phyloP scores from a whole-genome alignment of 371 early-diverging fungal species.

The Basidiobolus heterosporus region DNA sequence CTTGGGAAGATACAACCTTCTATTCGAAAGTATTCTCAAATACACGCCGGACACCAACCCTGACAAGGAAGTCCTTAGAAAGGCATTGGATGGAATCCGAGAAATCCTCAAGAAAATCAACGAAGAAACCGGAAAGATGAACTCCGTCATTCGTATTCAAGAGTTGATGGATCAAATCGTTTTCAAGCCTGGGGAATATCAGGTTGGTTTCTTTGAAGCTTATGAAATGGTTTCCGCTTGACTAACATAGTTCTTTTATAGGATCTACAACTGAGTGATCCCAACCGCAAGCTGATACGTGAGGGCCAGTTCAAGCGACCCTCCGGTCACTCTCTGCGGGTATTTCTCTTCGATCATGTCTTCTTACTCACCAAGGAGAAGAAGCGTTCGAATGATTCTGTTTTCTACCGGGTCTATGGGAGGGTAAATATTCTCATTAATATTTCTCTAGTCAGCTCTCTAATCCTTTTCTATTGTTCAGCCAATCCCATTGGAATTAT shows the following conservation, averaged over 20 bases:
- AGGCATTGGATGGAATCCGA: conserved; percentile 42
- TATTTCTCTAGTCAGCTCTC: too few relatives aligned
- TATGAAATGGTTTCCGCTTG: too few relatives aligned
- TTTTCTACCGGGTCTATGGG: too few relatives aligned
- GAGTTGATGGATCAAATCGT: conserved; percentile 29
- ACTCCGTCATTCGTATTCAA: conserved; percentile 51
- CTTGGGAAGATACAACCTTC: conserved; percentile 71
- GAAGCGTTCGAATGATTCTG: neutral
- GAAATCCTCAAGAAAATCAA: conserved; percentile 60
- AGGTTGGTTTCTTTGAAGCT: too few relatives aligned
- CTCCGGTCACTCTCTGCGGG: conserved; percentile 13
- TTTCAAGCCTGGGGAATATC: conserved; percentile 25
- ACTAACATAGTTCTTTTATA: conserved; percentile 8
- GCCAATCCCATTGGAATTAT: conserved; percentile 60
- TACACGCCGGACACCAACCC: conserved; percentile 67
- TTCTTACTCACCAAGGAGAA: conserved; percentile 58
- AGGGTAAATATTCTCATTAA: too few relatives aligned
- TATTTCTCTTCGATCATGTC: conserved; percentile 75
- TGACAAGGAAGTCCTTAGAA: conserved; percentile 42
- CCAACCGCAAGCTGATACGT: conserved; percentile 48
- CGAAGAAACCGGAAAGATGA: conserved; percentile 64
- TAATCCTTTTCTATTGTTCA: conserved; percentile 2
- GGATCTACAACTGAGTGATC: conserved; percentile 53
- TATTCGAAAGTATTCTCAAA: conserved; percentile 71
- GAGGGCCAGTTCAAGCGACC: conserved; percentile 58